phyloP scores from a whole-genome alignment of 805 yeast genomes.

The Kodamaea neixiangensis region DNA sequence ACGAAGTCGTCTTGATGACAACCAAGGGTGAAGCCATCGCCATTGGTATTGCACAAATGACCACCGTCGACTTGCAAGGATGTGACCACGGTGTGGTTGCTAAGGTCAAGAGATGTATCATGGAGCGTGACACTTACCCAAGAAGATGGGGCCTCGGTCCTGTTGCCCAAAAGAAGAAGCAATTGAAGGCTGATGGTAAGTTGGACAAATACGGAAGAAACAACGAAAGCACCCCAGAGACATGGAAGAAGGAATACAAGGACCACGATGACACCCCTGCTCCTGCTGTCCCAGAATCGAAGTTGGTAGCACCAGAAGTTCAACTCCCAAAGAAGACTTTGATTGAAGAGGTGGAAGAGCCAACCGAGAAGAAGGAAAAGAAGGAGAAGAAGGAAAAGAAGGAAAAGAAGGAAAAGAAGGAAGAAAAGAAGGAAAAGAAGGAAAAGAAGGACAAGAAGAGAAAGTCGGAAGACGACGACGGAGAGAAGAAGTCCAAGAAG shows the following conservation, averaged over 20 bases:
- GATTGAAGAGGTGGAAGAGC: slow-evolving; percentile 37
- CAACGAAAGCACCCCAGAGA: slow-evolving; percentile 90
- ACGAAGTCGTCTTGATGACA: slow-evolving; percentile 96
- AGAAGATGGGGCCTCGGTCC: slow-evolving; percentile 99
- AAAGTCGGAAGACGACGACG: slow-evolving; percentile 42
- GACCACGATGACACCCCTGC: slow-evolving; percentile 63
- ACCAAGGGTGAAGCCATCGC: slow-evolving; percentile 99
- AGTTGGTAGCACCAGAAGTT: slow-evolving; percentile 47
- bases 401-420: slow-evolving; percentile 52
- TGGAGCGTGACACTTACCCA: slow-evolving; percentile 99
- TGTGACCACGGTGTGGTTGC: slow-evolving; percentile 99
- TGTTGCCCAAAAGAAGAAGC: slow-evolving; percentile 97
- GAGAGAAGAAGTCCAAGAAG: slow-evolving; percentile 51
- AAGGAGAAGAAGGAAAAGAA: slow-evolving; percentile 63
- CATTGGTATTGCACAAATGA: slow-evolving; percentile 97
- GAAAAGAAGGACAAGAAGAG: slow-evolving; percentile 48
- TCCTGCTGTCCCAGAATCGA: slow-evolving; percentile 58
- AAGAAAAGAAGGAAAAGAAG: slow-evolving; percentile 26
- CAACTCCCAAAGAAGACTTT: slow-evolving; percentile 53
- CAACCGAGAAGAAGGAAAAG: slow-evolving; percentile 47
- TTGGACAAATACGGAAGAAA: slow-evolving; percentile 93
- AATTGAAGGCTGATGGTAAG: slow-evolving; percentile 95
- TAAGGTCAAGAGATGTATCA: slow-evolving; percentile 97
- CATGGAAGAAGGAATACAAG: slow-evolving; percentile 86
- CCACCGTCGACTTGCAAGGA: slow-evolving; percentile 92